Percentiles rank a stretch among this genome's conserved stretches.
These are phyloP conservation scores for Panellus pusillus DNA, from an alignment of 768 basidiomycete genomes.

Conservation along the genomic window DNA sequence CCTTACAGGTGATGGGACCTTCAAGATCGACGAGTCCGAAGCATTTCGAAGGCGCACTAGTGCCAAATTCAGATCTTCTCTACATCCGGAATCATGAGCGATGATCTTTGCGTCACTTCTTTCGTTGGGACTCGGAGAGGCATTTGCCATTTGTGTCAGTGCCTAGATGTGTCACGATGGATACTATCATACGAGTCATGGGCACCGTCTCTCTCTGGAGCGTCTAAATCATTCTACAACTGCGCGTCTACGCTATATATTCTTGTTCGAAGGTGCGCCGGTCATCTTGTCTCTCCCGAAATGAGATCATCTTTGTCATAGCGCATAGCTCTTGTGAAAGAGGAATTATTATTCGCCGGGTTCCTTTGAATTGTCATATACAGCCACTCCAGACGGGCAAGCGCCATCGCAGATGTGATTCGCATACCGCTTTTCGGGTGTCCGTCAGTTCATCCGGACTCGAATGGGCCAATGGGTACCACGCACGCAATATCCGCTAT, in stretches of 20 bases:
- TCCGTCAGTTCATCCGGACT: conserved; percentile 42
- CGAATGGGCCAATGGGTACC: conserved; percentile 51
- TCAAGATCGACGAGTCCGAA: conserved; percentile 47
- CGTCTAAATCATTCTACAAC: conserved; percentile 49
- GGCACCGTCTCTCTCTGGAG: conserved; percentile 49
- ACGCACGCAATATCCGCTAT: conserved; percentile 25
- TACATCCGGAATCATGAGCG: conserved; percentile 35
- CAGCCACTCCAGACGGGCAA: conserved; percentile 36
- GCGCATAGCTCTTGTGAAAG: conserved; percentile 41
- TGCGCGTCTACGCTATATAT: conserved; percentile 45
- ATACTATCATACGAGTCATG: conserved; percentile 41
- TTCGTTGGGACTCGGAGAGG: no score
- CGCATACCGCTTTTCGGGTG: no score
- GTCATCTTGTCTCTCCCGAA: not conserved
- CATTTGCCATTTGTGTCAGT: no score
- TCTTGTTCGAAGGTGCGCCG: conserved; percentile 38
- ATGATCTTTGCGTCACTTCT: conserved; percentile 42
- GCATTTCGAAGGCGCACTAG: no score
- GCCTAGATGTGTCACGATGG: no score
- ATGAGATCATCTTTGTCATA: not conserved
- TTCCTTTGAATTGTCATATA: conserved; percentile 42
- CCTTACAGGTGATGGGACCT: conserved; percentile 39
- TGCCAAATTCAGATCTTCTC: conserved; percentile 46
- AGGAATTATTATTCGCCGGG: conserved; percentile 35
- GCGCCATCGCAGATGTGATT: conserved; percentile 37